Evolutionary conservation across 2,329 filamentous ascomycete genomes (phyloP).

Genomic region (Phyllosticta paracitricarpa): DNA sequence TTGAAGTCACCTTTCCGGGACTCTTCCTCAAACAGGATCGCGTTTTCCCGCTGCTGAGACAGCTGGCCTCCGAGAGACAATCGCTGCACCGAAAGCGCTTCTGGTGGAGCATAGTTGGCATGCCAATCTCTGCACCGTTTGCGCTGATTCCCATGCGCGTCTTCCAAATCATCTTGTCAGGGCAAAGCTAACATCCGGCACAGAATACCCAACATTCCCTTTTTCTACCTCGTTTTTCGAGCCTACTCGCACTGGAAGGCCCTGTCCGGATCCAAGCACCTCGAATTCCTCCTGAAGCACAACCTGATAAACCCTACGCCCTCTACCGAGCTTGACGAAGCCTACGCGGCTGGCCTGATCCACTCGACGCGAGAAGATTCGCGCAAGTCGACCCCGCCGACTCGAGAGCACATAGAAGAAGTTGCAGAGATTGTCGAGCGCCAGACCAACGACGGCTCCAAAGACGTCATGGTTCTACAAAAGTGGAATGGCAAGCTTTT

Average conservation of each 20-base stretch:
- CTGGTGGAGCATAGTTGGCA: conserved; percentile 69
- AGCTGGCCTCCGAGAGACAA: conserved; percentile 71
- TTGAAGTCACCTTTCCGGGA: conserved; percentile 68
- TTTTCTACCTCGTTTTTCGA: conserved; percentile 90
- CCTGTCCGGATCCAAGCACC: conserved; percentile 70
- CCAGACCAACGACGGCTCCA: conserved; percentile 30
- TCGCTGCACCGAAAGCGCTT: conserved; percentile 65
- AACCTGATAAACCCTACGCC: conserved; percentile 56
- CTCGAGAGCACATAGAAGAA: conserved; percentile 26
- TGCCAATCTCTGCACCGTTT: conserved; percentile 76
- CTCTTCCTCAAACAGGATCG: conserved; percentile 55
- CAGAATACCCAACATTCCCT: conserved; percentile 86
- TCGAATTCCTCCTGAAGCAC: conserved; percentile 70
- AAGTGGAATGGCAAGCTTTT: conserved; percentile 43
- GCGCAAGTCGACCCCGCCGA: conserved; percentile 28
- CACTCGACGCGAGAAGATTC: conserved; percentile 32
- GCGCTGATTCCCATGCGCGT: conserved; percentile 77
- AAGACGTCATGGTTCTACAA: conserved; percentile 41
- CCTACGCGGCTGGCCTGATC: conserved; percentile 53
- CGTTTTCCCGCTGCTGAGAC: conserved; percentile 56
- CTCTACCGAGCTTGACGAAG: conserved; percentile 58
- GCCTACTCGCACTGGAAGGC: conserved; percentile 53
- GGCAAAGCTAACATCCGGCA: neutral
- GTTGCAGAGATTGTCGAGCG: conserved; percentile 29
- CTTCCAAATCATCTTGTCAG: neutral